Percentiles rank a stretch among this genome's conserved stretches.
These are phyloP conservation scores for Nakazawaea ishiwadae DNA, from an alignment of 805 yeast genomes.

Conservation along the genomic window DNA sequence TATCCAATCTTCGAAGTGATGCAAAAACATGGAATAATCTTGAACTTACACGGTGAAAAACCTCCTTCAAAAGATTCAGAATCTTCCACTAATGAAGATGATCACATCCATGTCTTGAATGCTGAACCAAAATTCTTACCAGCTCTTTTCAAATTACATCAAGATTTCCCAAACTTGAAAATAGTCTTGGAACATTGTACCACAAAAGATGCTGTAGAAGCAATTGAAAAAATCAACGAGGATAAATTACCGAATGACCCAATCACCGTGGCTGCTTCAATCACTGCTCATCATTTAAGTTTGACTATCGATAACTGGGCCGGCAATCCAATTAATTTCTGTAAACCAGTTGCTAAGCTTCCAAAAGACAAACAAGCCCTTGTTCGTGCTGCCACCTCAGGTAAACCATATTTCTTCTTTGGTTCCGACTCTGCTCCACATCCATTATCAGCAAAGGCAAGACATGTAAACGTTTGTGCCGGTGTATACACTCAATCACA, in stretches of 20 bases:
- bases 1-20: constrained; percentile 88
- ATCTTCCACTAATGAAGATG: constrained; percentile 33
- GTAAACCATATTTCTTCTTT: constrained; percentile 88
- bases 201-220: constrained; percentile 79
- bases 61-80: constrained; percentile 43
- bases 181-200: constrained; percentile 95
- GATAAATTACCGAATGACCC: constrained; percentile 25
- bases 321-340: constrained; percentile 89
- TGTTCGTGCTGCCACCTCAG: constrained; percentile 84
- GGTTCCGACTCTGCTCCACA: constrained; percentile 99
- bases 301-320: constrained; percentile 95
- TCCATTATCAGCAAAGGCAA: constrained; percentile 73
- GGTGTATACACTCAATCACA: constrained; percentile 92
- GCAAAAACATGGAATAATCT: constrained; percentile 71
- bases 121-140: constrained; percentile 95
- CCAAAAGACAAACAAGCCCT: constrained; percentile 81
- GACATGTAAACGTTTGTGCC: constrained; percentile 87
- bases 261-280: constrained; percentile 79
- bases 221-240: constrained; percentile 64
- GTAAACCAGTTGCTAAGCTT: constrained; percentile 96
- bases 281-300: constrained; percentile 92
- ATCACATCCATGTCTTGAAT: constrained; percentile 81
- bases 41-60: constrained; percentile 94
- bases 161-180: constrained; percentile 78
- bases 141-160: constrained; percentile 71